phyloP scores from a whole-genome alignment of 331 rosid species.

The Cydonia oblonga region DNA sequence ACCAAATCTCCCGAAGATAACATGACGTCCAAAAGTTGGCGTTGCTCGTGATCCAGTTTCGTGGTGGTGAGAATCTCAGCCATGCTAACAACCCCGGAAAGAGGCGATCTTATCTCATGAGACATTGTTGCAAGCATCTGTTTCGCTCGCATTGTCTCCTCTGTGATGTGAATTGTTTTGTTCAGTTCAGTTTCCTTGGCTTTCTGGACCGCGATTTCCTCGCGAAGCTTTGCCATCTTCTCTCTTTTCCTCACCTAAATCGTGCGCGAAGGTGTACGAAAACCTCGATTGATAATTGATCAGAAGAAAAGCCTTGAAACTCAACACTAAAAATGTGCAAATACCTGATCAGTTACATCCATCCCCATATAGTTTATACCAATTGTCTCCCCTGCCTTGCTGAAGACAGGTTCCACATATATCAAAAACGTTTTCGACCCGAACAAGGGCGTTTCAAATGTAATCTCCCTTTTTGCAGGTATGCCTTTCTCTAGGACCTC shows the following conservation, averaged over 20 bases:
- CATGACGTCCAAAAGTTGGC: conserved; percentile 76
- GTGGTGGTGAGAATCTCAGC: conserved; percentile 85
- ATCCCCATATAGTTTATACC: conserved; percentile 95
- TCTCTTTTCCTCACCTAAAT: conserved; percentile 82
- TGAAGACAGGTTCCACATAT: conserved; percentile 86
- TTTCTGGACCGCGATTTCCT: conserved; percentile 86
- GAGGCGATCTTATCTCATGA: conserved; percentile 90
- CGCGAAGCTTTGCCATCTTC: conserved; percentile 78
- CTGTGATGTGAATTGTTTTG: conserved; percentile 89
- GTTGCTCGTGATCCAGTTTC: conserved; percentile 73
- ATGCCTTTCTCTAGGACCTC: conserved; percentile 81
- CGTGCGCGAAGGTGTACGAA: background rate
- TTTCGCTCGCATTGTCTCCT: conserved; percentile 97
- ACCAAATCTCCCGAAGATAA: conserved; percentile 91
- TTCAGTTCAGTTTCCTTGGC: conserved; percentile 90
- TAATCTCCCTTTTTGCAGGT: conserved; percentile 89
- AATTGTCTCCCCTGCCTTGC: conserved; percentile 82
- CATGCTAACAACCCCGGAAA: conserved; percentile 92
- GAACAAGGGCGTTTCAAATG: conserved; percentile 75
- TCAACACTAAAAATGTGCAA: background rate
- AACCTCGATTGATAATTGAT: background rate
- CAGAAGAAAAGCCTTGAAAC: background rate
- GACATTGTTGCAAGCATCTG: conserved; percentile 98
- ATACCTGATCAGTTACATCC: conserved; percentile 95
- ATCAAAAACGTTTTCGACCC: conserved; percentile 87